A percentile compares a stretch with the other conserved stretches of the same genome.
Evolutionary conservation across 164 flowering plant species (phyloP).

Genomic region (Vitis amurensis): DNA sequence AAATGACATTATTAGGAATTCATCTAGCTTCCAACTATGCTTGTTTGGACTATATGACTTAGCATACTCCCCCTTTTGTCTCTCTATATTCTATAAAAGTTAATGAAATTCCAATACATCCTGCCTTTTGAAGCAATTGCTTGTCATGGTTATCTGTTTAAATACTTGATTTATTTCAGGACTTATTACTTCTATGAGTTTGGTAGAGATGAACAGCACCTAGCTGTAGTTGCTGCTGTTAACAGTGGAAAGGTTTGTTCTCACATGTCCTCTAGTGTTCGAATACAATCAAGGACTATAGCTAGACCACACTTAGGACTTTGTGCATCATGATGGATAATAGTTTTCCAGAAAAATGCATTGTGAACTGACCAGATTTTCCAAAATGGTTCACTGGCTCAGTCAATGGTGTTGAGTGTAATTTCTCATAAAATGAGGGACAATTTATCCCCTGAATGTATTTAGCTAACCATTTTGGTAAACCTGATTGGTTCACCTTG

Average conservation of each 20-base stretch:
- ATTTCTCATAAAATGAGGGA: no score
- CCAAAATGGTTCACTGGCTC: no score
- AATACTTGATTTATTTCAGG: constrained; percentile 42
- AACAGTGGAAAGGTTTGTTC: constrained; percentile 74
- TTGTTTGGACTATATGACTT: no score
- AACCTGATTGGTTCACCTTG: no score
- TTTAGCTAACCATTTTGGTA: no score
- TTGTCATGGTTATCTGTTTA: background rate
- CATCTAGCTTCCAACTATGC: no score
- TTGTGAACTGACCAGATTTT: no score
- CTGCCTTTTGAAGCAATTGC: background rate
- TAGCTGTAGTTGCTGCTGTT: constrained; percentile 83
- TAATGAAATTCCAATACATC: background rate
- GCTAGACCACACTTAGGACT: background rate
- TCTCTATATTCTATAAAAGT: background rate
- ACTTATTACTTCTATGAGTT: constrained; percentile 91
- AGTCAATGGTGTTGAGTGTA: no score
- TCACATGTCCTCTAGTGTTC: background rate
- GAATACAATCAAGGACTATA: no score
- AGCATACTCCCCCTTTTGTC: background rate
- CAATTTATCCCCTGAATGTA: no score
- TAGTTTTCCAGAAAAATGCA: no score
- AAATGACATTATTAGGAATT: no score
- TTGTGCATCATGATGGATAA: background rate
- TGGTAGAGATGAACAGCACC: constrained; percentile 63